Percentiles rank a stretch among this genome's conserved stretches.
Evolutionary conservation across 306 rosid genomes (phyloP).

Genomic region (Cajanus cajan): DNA sequence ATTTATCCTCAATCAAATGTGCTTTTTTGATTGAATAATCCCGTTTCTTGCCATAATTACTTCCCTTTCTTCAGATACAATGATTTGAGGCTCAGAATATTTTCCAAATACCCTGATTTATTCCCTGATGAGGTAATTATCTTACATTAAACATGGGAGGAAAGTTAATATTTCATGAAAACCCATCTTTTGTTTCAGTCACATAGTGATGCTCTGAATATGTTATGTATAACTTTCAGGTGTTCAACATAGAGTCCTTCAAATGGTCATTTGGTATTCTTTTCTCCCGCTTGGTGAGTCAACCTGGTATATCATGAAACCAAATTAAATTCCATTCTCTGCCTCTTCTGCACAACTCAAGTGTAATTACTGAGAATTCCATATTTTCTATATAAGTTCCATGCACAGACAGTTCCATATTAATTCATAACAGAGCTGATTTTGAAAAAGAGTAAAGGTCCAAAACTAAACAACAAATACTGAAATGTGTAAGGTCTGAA

Average conservation of each 20-base stretch:
- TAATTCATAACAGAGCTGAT: background rate
- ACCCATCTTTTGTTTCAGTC: background rate
- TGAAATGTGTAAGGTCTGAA: background rate
- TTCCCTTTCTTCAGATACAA: slow-evolving; percentile 60
- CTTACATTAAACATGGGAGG: background rate
- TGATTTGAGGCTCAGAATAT: slow-evolving; percentile 81
- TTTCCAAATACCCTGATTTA: slow-evolving; percentile 78
- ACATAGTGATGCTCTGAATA: slow-evolving; percentile 12
- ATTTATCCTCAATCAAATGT: background rate
- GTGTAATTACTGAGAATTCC: background rate
- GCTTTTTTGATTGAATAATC: slow-evolving; percentile 19
- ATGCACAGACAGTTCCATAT: background rate
- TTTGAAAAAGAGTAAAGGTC: background rate
- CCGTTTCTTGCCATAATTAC: background rate
- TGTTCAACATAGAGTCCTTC: slow-evolving; percentile 86
- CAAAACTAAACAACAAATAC: slow-evolving; percentile 1
- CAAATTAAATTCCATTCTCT: slow-evolving; percentile 2
- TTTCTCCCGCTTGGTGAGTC: slow-evolving; percentile 94
- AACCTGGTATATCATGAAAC: slow-evolving; percentile 8
- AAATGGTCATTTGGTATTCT: slow-evolving; percentile 98
- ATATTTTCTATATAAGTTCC: background rate
- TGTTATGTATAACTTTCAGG: slow-evolving; percentile 54
- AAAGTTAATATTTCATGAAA: background rate
- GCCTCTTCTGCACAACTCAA: background rate
- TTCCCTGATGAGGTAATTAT: slow-evolving; percentile 89